Evolutionary conservation across 768 basidiomycete genomes (phyloP).

Genomic region (Mycena metata): DNA sequence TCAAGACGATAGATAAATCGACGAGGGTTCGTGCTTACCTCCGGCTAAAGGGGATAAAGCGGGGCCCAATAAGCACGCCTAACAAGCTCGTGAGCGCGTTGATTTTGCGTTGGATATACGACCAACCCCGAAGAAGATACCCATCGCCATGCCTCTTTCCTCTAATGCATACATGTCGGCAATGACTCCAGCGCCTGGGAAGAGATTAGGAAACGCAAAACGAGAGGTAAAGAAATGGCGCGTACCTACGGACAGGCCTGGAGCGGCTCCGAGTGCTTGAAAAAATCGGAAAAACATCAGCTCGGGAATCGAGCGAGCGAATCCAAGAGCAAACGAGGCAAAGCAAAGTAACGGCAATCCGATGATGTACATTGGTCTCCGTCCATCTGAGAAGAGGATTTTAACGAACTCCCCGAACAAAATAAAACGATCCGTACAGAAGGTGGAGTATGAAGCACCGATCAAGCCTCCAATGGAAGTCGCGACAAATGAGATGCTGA

Average conservation of each 20-base stretch:
- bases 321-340: conserved; percentile 64
- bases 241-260: conserved; percentile 55
- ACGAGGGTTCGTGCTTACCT: conserved; percentile 42
- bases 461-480: conserved; percentile 60
- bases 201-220: background rate
- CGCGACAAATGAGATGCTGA: conserved; percentile 62
- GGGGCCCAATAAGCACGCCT: conserved; percentile 59
- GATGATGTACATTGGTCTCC: conserved; percentile 64
- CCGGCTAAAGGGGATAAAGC: conserved; percentile 60
- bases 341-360: conserved; percentile 65
- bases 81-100: background rate
- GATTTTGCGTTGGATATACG: background rate
- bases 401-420: background rate
- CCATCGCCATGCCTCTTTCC: conserved; percentile 64
- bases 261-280: conserved; percentile 68
- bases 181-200: conserved; percentile 53
- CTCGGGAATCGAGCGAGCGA: conserved; percentile 50
- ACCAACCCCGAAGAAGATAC: conserved; percentile 58
- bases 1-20: no score
- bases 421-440: conserved; percentile 48
- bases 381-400: conserved; percentile 57
- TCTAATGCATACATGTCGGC: conserved; percentile 64
- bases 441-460: conserved; percentile 65
- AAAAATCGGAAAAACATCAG: conserved; percentile 68
- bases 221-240: background rate